phyloP scores from a whole-genome alignment of 192 early-diverging fungal genomes.

The Backusella morwellensis region DNA sequence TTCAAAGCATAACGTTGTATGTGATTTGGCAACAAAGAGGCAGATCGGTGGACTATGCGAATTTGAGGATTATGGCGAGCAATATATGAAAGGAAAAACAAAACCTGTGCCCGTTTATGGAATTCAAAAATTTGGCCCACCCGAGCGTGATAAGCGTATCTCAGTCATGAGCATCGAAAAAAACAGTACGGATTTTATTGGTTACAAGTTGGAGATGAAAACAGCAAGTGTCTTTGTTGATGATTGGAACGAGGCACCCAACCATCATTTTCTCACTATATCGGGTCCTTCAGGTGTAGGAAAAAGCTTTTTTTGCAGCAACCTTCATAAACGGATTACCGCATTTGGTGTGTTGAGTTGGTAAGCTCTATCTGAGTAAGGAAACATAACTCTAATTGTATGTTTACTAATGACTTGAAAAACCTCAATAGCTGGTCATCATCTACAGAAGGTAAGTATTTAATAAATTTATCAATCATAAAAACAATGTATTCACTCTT shows the following conservation, averaged over 20 bases:
- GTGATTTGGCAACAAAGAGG: slow-evolving; percentile 43
- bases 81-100: slow-evolving; percentile 49
- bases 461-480: not conserved
- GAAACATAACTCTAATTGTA: not conserved
- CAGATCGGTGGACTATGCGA: slow-evolving; percentile 40
- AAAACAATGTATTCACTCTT: not conserved
- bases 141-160: slow-evolving; percentile 1
- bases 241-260: slow-evolving; percentile 32
- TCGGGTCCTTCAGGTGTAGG: slow-evolving; percentile 43
- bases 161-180: not conserved
- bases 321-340: slow-evolving; percentile 32
- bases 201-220: slow-evolving; percentile 44
- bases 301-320: slow-evolving; percentile 49
- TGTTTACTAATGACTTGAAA: not conserved
- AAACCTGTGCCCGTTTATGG: slow-evolving; percentile 41
- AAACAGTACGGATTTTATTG: slow-evolving; percentile 36
- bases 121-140: slow-evolving; percentile 39
- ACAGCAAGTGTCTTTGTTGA: slow-evolving; percentile 30
- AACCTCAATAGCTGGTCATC: slow-evolving; percentile 16
- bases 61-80: slow-evolving; percentile 47
- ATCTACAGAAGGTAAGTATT: slow-evolving; percentile 30
- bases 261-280: slow-evolving; percentile 39
- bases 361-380: slow-evolving; percentile 8
- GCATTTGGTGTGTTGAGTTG: slow-evolving; percentile 28
- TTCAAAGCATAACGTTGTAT: slow-evolving; percentile 43